Evolutionary conservation across 345 rosid species (phyloP), one percentile per base, ranked within the genome.

Genomic region (Camelina laxa): DNA sequence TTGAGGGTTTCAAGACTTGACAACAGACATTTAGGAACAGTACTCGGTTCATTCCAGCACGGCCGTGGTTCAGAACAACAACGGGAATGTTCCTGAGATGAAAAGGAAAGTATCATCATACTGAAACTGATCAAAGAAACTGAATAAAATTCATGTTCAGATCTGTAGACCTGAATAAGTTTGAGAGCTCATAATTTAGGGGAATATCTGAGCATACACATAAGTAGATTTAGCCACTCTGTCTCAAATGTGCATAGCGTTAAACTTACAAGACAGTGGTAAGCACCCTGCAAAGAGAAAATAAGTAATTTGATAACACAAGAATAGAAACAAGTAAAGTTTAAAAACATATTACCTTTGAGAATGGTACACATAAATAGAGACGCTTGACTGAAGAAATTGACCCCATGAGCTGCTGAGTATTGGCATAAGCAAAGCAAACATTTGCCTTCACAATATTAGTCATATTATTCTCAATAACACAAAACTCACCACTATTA

Each of bases 1-100:
- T 48, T 10, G 0, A 72, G 5, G 12, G 51, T 72, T 51, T 50
- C 68, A 36, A 72, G 75, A 61, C 60, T 60, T 1, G 41, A 22
- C 61, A 38, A n/a, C 53, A 72, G 3, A 36, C 39, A 49, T 3
- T 49, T 39, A 11, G 50, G 75, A 10, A 60, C 39, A 10, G 41
- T 2, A 1, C 15, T 72, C 15, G 69, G 60, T 39, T 72, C 50
- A n/a, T 5, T 31, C 35, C 35, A 31, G 35, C 35, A 31, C 8
- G 9, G 35, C 35, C 35, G 35, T 31, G 35, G 7, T 6, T 31
- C 8, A 31, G 35, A 5, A 31, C 8, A 3, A 5, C 7, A 0
- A 27, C 0, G 13, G 1, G 0, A 0, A 44, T 49, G 57, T 0
- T 0, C 5, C 67, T 71, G 20, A 19, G 44, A 56, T 69, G 22